These are phyloP conservation scores for Evernia prunastri DNA, from an alignment of 495 filamentous ascomycete genomes.

Conservation along the genomic window DNA sequence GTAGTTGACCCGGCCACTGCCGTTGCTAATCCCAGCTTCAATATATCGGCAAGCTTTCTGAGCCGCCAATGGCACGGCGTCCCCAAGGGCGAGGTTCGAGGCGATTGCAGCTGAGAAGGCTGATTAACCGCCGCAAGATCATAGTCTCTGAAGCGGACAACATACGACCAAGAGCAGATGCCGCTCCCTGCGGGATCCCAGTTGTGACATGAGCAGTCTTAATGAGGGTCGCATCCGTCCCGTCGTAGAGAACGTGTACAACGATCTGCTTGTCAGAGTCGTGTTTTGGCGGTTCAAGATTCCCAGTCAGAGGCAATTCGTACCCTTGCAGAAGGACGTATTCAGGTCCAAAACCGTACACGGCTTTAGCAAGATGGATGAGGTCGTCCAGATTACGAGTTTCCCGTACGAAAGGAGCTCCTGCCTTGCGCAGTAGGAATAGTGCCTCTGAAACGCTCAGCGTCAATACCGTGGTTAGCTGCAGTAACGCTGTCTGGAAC, in stretches of 20 bases:
- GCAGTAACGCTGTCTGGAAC: slow-evolving; percentile 61
- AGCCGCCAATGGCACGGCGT: slow-evolving; percentile 55
- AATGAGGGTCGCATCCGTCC: slow-evolving; percentile 48
- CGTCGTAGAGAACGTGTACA: slow-evolving; percentile 65
- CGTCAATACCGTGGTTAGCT: slow-evolving; percentile 70
- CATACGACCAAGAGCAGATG: slow-evolving; percentile 83
- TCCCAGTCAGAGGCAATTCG: slow-evolving; percentile 66
- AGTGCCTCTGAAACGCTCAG: slow-evolving; percentile 88
- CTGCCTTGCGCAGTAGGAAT: slow-evolving; percentile 59
- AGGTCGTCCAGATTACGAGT: slow-evolving; percentile 56
- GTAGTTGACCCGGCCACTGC: slow-evolving; percentile 86
- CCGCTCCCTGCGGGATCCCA: slow-evolving; percentile 86
- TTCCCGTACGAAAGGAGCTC: slow-evolving; percentile 32
- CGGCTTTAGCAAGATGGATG: slow-evolving; percentile 54
- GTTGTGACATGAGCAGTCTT: slow-evolving; percentile 62
- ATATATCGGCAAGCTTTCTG: slow-evolving; percentile 69
- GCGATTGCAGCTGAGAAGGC: slow-evolving; percentile 65
- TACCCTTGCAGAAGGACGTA: slow-evolving; percentile 88
- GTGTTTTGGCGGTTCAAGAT: slow-evolving; percentile 46
- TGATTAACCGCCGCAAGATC: neutral
- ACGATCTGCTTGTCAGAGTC: slow-evolving; percentile 56
- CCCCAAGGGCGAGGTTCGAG: slow-evolving; percentile 71
- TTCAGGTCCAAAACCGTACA: slow-evolving; percentile 64
- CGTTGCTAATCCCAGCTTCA: slow-evolving; percentile 77
- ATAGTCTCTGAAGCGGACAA: slow-evolving; percentile 5